These are phyloP conservation scores for Hydrangea macrophylla DNA, from an alignment of 148 eudicot species.

Conservation along the genomic window DNA sequence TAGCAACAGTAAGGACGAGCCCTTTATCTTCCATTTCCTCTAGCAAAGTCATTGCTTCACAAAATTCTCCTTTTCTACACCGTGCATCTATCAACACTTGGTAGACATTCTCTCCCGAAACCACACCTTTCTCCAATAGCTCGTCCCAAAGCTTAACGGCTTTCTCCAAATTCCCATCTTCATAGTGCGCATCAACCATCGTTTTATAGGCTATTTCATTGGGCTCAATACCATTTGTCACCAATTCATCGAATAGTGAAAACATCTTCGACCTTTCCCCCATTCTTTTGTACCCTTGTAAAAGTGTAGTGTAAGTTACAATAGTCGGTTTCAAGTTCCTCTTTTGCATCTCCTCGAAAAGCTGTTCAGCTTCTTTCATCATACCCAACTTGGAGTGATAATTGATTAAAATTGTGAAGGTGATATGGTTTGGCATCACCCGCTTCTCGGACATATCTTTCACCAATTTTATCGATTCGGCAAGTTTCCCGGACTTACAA, in stretches of 20 bases:
- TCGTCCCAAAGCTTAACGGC: slow-evolving; percentile 52
- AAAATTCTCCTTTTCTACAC: slow-evolving; percentile 35
- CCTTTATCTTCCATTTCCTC: slow-evolving; percentile 59
- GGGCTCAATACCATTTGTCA: slow-evolving; percentile 58
- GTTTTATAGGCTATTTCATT: slow-evolving; percentile 49
- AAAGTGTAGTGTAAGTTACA: slow-evolving; percentile 61
- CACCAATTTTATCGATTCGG: slow-evolving; percentile 53
- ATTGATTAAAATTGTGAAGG: slow-evolving; percentile 69
- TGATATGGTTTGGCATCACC: slow-evolving; percentile 51
- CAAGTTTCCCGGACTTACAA: slow-evolving; percentile 53
- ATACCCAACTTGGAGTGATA: slow-evolving; percentile 53
- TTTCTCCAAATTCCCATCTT: slow-evolving; percentile 49
- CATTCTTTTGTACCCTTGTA: slow-evolving; percentile 49
- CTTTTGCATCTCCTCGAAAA: slow-evolving; percentile 58
- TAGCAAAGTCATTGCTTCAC: slow-evolving; percentile 37
- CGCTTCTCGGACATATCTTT: slow-evolving; percentile 42
- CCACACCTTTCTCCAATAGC: slow-evolving; percentile 44
- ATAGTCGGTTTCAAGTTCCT: slow-evolving; percentile 53
- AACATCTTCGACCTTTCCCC: slow-evolving; percentile 56
- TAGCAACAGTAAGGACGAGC: slow-evolving; percentile 43
- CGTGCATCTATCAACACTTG: slow-evolving; percentile 32
- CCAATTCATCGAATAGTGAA: slow-evolving; percentile 59
- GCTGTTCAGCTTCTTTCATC: slow-evolving; percentile 65
- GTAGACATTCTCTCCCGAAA: slow-evolving; percentile 30
- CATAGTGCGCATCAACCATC: slow-evolving; percentile 43